Conservation (phyloP, 2,329 filamentous ascomycete genomes). For the Aureobasidium melanogenum region DNA sequence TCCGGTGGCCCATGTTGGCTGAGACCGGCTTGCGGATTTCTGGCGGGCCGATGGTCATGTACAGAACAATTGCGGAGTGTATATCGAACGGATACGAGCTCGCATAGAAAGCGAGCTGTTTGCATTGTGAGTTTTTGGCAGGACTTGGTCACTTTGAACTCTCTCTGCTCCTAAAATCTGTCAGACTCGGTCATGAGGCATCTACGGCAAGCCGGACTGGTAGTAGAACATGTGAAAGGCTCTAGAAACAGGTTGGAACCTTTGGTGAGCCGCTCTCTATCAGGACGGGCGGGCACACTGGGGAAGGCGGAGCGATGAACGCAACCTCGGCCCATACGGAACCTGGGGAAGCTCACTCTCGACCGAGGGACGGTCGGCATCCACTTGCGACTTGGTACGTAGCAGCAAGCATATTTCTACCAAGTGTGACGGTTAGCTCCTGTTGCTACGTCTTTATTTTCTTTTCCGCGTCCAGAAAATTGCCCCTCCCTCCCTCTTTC, state of each 20-base stretch:
- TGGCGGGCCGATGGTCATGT: neutral
- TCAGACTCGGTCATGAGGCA: neutral
- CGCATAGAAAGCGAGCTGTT: neutral
- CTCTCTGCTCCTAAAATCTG: no score
- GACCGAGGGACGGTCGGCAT: neutral
- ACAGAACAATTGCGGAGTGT: neutral
- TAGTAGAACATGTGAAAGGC: neutral
- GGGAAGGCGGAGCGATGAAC: neutral
- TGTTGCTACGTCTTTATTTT: neutral
- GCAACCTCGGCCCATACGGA: neutral
- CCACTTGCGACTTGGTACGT: neutral
- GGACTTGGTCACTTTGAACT: no score
- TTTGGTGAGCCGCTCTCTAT: neutral
- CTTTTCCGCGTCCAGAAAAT: neutral
- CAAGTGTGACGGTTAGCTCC: neutral
- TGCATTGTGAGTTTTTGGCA: neutral
- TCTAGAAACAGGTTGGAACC: neutral
- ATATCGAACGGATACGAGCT: neutral
- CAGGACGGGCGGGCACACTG: neutral
- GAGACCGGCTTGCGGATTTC: neutral
- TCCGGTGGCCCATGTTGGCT: slow-evolving; percentile 5
- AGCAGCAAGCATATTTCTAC: neutral
- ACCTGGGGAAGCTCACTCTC: neutral
- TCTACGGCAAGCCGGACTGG: neutral
- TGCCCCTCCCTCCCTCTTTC: neutral